Conservation (phyloP, 805 yeast species). For the Candida andamanensis region DNA sequence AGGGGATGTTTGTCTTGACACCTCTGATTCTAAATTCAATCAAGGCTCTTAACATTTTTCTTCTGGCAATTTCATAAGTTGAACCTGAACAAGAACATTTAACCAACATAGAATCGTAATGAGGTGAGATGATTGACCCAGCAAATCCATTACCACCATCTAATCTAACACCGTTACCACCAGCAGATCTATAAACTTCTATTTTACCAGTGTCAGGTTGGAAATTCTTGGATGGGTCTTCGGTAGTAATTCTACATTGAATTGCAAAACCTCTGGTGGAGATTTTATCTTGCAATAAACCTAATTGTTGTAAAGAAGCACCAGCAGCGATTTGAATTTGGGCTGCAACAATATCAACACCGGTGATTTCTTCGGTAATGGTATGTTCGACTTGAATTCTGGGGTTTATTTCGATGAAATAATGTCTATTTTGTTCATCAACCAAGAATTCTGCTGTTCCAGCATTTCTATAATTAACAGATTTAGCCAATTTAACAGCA, state of each 20-base stretch:
- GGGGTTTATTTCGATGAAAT: constrained; percentile 97
- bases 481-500: constrained; percentile 86
- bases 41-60: constrained; percentile 95
- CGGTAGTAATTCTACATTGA: constrained; percentile 98
- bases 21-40: constrained; percentile 98
- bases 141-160: constrained; percentile 99
- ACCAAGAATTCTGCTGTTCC: constrained; percentile 98
- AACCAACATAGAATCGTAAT: constrained; percentile 96
- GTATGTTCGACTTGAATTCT: constrained; percentile 98
- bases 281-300: constrained; percentile 89
- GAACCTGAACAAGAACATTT: constrained; percentile 97
- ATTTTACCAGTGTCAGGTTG: constrained; percentile 98
- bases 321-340: constrained; percentile 99
- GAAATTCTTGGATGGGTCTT: constrained; percentile 93
- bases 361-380: constrained; percentile 97
- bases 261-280: constrained; percentile 97
- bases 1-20: constrained; percentile 97
- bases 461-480: constrained; percentile 90
- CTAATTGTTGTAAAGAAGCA: constrained; percentile 86
- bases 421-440: constrained; percentile 89
- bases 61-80: constrained; percentile 91
- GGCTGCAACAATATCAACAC: constrained; percentile 96
- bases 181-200: constrained; percentile 96
- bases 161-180: constrained; percentile 98
- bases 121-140: constrained; percentile 94